Base-by-base conservation (phyloP, 2,329 filamentous ascomycete genomes). In the Sporothrix curviconia region DNA sequence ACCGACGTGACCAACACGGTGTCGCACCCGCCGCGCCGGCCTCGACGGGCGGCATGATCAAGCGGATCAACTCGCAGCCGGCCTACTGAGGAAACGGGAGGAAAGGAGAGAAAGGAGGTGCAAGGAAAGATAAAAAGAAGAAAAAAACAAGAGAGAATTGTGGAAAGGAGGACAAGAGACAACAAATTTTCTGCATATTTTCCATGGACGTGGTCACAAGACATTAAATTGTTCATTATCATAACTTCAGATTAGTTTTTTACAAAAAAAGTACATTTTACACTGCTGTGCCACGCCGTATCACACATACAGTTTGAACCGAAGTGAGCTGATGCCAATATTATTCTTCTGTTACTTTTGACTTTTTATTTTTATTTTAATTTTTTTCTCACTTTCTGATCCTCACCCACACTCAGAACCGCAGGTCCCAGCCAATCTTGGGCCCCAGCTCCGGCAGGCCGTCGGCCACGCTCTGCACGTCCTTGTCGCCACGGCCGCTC, bases 401-500 rank as follows among this genome's bases (percentile, higher is more conserved):
- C 36, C 12, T 37, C 4, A 37, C n/a, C 36, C 19, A 56, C 63
- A 59, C 61, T 36, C 59, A 84, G 65, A 86, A 86, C 34, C 83
- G 76, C 65, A 86, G 68, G 64, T 86, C 83, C 83, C 83, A 86
- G 58, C 81, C 90, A 72, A 99, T 97, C 77, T 87, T 79, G 7
- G 94, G 94, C 0, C 94, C 92, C 61, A 99, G 72, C 64, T 81
- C 88, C 17, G 92, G 92, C 68, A 99, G 75, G 74, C 95, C 90
- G 68, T 99, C 94, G 0, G 94, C 94, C 53, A 99, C 92, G 67
- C 90, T 95, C 82, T 99, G 92, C 59, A 99, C 94, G 69, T 99
- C 94, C 83, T 99, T 99, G 74, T 99, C 94, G 62, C 94, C 94
- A 65, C 94, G 80, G 8, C 94, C 94, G 68, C 89, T 95, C 37